Evolutionary conservation across 768 basidiomycete genomes (phyloP).

Genomic region (Termitomyces sp.): DNA sequence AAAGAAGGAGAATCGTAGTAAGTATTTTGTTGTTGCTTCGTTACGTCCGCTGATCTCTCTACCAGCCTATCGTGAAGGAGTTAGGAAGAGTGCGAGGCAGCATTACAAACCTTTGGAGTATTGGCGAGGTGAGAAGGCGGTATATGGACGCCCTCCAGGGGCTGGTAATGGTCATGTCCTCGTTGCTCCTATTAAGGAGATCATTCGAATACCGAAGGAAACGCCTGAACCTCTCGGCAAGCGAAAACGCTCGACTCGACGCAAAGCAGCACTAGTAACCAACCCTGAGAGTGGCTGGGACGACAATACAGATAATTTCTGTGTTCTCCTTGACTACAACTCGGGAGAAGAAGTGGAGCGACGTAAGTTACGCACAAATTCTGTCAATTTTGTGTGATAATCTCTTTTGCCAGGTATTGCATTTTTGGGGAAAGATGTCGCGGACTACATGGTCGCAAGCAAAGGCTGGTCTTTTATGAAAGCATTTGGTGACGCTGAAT

Average conservation of each 20-base stretch:
- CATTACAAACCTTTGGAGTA: slow-evolving; percentile 76
- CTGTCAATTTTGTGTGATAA: background rate
- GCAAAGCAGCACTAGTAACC: slow-evolving; percentile 35
- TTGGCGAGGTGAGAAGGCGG: slow-evolving; percentile 91
- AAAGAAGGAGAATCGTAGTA: slow-evolving; percentile 42
- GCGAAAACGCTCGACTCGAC: slow-evolving; percentile 42
- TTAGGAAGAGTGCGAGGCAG: slow-evolving; percentile 69
- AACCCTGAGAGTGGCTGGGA: slow-evolving; percentile 85
- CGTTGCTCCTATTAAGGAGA: slow-evolving; percentile 63
- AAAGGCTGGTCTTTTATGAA: slow-evolving; percentile 78
- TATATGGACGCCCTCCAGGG: slow-evolving; percentile 57
- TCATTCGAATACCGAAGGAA: slow-evolving; percentile 47
- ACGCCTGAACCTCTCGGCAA: slow-evolving; percentile 28
- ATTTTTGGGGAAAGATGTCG: slow-evolving; percentile 1
- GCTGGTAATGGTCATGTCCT: slow-evolving; percentile 40
- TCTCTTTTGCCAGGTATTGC: slow-evolving; percentile 19
- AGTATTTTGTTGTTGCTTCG: slow-evolving; percentile 1
- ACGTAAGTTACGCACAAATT: slow-evolving; percentile 49
- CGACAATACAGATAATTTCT: slow-evolving; percentile 62
- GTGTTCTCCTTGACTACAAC: slow-evolving; percentile 65
- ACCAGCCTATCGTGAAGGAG: slow-evolving; percentile 41
- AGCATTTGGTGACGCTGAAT: slow-evolving; percentile 88
- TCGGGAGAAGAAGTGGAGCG: slow-evolving; percentile 58
- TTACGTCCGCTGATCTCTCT: background rate
- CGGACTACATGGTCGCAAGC: background rate